Percentiles rank a stretch among this genome's conserved stretches.
These are phyloP conservation scores for Talaromyces sp. DNA, from an alignment of 2,329 filamentous ascomycete species.

Conservation along the genomic window DNA sequence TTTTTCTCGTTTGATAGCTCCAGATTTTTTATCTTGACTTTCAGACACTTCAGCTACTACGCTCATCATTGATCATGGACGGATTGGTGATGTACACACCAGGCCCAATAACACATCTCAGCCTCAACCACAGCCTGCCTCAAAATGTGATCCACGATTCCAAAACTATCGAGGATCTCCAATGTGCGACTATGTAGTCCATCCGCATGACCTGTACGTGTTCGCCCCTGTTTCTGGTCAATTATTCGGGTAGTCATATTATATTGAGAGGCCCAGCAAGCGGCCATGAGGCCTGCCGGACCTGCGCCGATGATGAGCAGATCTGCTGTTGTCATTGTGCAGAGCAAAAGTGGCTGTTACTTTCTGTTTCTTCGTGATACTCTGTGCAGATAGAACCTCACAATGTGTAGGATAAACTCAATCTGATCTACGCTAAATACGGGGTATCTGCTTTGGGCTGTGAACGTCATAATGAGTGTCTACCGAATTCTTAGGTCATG, in stretches of 20 bases:
- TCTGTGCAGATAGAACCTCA: too few relatives aligned
- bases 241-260: conserved; percentile 23
- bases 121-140: neutral
- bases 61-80: neutral
- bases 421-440: neutral
- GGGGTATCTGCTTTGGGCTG: neutral
- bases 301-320: conserved; percentile 43
- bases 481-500: neutral
- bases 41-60: neutral
- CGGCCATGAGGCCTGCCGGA: conserved; percentile 45
- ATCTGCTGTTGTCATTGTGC: conserved; percentile 15
- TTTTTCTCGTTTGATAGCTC: neutral
- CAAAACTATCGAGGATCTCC: conserved; percentile 70
- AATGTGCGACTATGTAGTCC: conserved; percentile 63
- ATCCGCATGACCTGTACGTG: conserved; percentile 44
- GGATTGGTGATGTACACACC: neutral
- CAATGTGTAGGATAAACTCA: neutral
- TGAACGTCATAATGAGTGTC: neutral
- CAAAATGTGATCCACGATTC: conserved; percentile 44
- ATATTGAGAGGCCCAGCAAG: conserved; percentile 24
- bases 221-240: conserved; percentile 21
- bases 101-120: conserved; percentile 13
- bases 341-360: neutral
- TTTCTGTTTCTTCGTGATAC: too few relatives aligned
- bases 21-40: neutral